Conservation (phyloP, 441 rosid genomes). For the Geranium incanum region DNA sequence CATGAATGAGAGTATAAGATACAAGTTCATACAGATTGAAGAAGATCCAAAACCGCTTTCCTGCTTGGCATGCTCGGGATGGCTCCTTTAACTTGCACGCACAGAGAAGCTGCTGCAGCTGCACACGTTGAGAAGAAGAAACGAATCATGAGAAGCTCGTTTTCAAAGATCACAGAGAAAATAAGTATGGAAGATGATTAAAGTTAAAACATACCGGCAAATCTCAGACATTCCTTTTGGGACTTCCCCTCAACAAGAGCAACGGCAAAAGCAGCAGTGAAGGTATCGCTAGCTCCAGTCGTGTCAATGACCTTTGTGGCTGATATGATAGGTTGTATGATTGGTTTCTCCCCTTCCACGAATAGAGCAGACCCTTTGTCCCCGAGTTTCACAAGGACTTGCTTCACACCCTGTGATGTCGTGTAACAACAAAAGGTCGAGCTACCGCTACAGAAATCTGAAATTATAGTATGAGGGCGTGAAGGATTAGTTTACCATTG, state of each 20-base stretch:
- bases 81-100: slow-evolving; percentile 91
- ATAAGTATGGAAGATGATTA: not conserved
- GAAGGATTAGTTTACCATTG: slow-evolving; percentile 41
- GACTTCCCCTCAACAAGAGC: slow-evolving; percentile 75
- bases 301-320: slow-evolving; percentile 76
- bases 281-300: slow-evolving; percentile 95
- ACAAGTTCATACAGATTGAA: slow-evolving; percentile 25
- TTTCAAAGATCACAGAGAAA: not conserved
- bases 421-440: not conserved
- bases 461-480: not conserved
- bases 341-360: slow-evolving; percentile 55
- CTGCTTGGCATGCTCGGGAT: slow-evolving; percentile 89
- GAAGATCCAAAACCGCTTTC: slow-evolving; percentile 51
- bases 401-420: slow-evolving; percentile 58
- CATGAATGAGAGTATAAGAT: not conserved
- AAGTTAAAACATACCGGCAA: slow-evolving; percentile 47
- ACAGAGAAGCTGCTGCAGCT: slow-evolving; percentile 96
- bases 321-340: slow-evolving; percentile 56
- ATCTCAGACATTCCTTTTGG: slow-evolving; percentile 63
- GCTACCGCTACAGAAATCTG: too few relatives aligned
- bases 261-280: slow-evolving; percentile 88
- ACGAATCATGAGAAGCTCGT: not conserved
- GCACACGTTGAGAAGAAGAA: slow-evolving; percentile 14
- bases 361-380: slow-evolving; percentile 73
- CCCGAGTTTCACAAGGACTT: slow-evolving; percentile 84